Percentiles rank a stretch among this genome's conserved stretches.
Conservation (phyloP, 2,329 filamentous ascomycete species). For the Alternaria sp. region DNA sequence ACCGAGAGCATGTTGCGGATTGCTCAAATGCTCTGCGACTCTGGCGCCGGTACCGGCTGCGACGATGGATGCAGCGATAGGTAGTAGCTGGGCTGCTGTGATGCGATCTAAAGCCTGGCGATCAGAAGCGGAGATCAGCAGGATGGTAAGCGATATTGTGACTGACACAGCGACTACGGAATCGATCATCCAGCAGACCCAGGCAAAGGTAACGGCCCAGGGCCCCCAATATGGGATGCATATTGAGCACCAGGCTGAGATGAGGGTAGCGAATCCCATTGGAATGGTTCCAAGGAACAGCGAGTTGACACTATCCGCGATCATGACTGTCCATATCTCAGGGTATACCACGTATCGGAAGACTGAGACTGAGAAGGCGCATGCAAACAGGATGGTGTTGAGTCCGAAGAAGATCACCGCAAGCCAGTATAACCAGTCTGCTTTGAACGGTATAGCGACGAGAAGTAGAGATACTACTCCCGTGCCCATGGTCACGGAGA, state of each 20-base stretch:
- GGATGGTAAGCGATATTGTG: slow-evolving; percentile 59
- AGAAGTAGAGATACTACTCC: slow-evolving; percentile 71
- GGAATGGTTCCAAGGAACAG: slow-evolving; percentile 72
- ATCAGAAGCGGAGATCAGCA: slow-evolving; percentile 56
- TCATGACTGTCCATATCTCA: slow-evolving; percentile 69
- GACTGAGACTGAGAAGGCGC: slow-evolving; percentile 62
- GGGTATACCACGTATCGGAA: slow-evolving; percentile 71
- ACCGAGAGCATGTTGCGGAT: slow-evolving; percentile 62
- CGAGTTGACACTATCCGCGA: slow-evolving; percentile 69
- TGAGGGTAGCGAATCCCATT: slow-evolving; percentile 72
- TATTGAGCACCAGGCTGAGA: slow-evolving; percentile 68
- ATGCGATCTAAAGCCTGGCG: slow-evolving; percentile 53
- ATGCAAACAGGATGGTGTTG: slow-evolving; percentile 64
- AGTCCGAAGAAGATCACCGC: slow-evolving; percentile 67
- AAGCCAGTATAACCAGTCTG: slow-evolving; percentile 63
- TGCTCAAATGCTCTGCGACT: slow-evolving; percentile 65
- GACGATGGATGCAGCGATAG: slow-evolving; percentile 71
- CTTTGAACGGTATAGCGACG: slow-evolving; percentile 67
- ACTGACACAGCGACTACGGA: slow-evolving; percentile 51
- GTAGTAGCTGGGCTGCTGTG: slow-evolving; percentile 70
- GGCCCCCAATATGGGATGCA: slow-evolving; percentile 67
- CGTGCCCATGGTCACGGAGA: slow-evolving; percentile 64
- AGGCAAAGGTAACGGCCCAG: slow-evolving; percentile 58
- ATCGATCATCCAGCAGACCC: slow-evolving; percentile 60
- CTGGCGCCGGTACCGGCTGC: slow-evolving; percentile 69